Base-by-base conservation (phyloP, 2,329 filamentous ascomycete genomes). In the Fusarium chaquense region DNA sequence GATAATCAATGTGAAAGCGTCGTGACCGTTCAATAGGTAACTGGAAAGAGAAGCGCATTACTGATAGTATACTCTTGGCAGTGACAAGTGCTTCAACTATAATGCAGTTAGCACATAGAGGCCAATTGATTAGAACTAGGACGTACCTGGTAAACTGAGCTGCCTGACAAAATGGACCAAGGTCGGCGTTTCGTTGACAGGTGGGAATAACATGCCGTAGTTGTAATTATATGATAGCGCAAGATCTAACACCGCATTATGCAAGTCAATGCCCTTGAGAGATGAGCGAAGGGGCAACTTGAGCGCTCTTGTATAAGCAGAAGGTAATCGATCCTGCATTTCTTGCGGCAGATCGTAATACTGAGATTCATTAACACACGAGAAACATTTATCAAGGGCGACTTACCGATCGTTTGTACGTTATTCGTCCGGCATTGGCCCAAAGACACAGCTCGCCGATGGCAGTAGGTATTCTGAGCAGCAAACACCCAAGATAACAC, bases 401-500 rank as follows among this genome's bases (percentile, higher is more conserved):
- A 78, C 85, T 77, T 78, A 90, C 89, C 22, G 91, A 91, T 71
- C 88, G 84, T 46, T 91, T 86, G 77, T 91, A 98, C 0, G 91
- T 86, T 28, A 98, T 84, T 58, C 91, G 87, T 47, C 90, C 90
- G 60, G 82, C 82, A 49, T 85, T 86, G 18, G 87, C 88, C 89
- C 92, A 97, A 45, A 83, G 82, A 56, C 85, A 85, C 15, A 98
- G 79, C 69, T 97, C 92, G 13, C 89, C 90, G 10, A 95, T 82
- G 24, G 90, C 89, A n/a, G 93, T 84, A 0, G 94, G 93, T 58
- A 96, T 83, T 58, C 91, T 89, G 71, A 97, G 83, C 28, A 97
- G 82, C 46, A 96, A 75, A 38, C 89, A 89, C 2, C 89, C 94
- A 35, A 98, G 79, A 80, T 98, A 98, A 76, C 92, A 94, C 13